Base-by-base conservation (phyloP, 352 stramenopile genomes). In the Plasmopara halstedii region DNA sequence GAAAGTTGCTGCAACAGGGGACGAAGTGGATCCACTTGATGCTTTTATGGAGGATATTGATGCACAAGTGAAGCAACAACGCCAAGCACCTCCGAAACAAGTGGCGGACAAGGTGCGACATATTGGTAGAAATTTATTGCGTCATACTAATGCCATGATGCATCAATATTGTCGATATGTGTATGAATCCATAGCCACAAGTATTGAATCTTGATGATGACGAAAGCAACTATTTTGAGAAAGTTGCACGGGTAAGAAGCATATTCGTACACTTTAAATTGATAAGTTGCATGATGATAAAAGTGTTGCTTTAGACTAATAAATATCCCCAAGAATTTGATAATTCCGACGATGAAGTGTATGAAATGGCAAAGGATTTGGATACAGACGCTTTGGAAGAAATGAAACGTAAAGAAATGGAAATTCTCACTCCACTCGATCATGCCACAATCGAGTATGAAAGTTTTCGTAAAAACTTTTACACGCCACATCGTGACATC, bases 41-140 rank as follows among this genome's bases (percentile, higher is more conserved):
- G 82, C 82, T 3, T 93, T 91, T 46, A 93, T 93, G 82, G 53
- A 67, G 8, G 79, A 67, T n/a, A 91, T 93, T 23, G 70, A 83
- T 32, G 68, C 58, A 31, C 76, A 93, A 56, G 82, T 91, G n/a
- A 61, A 50, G 15, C 52, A 72, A 51, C 49, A 90, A 27, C 39
- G 15, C 6, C 46, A 22, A 15, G 50, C 44, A 6, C 21, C 50
- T 31, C 34, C 42, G 4, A 69, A 61, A 45, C 50, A 39, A 22
- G 38, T 62, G 31, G 56, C 25, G 0, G 50, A 70, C 17, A 83
- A 83, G 66, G 67, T 73, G 32, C 13, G 25, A 36, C 18, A 18
- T 34, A 32, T 19, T 43, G 3, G 14, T 35, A 1, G 15, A 35
- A 18, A 14, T 35, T 17, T 13, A 1, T 15, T 35, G 14, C 15